Evolutionary conservation across 2,329 filamentous ascomycete genomes (phyloP).

Genomic region (Botrytis paeoniae): DNA sequence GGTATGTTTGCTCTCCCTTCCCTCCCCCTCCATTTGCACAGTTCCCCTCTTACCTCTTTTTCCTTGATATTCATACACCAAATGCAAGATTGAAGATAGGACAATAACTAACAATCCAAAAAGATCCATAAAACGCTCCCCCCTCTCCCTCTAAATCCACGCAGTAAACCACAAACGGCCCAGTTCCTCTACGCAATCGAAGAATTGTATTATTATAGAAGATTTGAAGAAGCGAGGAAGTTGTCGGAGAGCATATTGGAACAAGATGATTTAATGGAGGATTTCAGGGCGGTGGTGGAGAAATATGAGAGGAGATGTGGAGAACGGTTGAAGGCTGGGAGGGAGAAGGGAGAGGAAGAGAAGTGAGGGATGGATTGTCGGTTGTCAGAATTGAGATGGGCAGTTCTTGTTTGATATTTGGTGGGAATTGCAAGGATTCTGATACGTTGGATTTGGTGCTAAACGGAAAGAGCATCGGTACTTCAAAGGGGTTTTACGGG

Average conservation of each 20-base stretch:
- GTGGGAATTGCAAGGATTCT: not conserved
- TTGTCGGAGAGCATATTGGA: conserved; percentile 27
- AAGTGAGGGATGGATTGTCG: not conserved
- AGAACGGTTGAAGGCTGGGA: not conserved
- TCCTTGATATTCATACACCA: not conserved
- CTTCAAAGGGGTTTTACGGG: not conserved
- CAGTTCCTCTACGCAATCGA: conserved; percentile 37
- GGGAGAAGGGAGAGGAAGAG: not conserved
- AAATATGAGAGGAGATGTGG: conserved; percentile 31
- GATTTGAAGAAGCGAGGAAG: conserved; percentile 32
- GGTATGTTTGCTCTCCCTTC: conserved; percentile 21
- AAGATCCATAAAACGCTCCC: conserved; percentile 33
- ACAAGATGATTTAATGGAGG: conserved; percentile 27
- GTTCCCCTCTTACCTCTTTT: not conserved
- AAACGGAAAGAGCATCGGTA: not conserved
- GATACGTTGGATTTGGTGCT: not conserved
- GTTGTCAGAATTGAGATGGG: not conserved
- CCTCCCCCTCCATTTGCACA: no score
- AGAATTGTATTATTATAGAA: conserved; percentile 36
- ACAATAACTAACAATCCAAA: not conserved
- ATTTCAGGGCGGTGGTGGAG: conserved; percentile 29
- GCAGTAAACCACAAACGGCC: conserved; percentile 35
- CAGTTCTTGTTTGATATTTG: not conserved
- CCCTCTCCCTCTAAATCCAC: conserved; percentile 30
- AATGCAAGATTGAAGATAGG: not conserved